phyloP scores from a whole-genome alignment of 2,329 filamentous ascomycete species.

The Hypomyces perniciosus region DNA sequence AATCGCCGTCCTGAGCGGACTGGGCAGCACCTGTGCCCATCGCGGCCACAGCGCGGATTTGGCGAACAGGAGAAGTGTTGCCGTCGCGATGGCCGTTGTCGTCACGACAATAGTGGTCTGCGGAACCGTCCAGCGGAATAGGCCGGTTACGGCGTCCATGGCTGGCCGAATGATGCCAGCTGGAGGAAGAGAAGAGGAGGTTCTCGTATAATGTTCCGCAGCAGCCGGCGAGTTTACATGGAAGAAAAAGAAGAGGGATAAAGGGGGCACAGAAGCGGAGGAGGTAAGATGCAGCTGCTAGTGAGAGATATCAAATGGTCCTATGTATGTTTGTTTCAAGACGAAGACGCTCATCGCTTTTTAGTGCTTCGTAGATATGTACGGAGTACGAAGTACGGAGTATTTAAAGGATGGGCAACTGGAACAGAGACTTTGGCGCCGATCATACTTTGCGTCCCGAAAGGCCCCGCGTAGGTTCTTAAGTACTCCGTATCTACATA shows the following conservation, averaged over 20 bases:
- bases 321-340: no score
- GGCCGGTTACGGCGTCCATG: slow-evolving; percentile 26
- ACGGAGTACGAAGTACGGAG: no score
- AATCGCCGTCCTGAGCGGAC: slow-evolving; percentile 38
- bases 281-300: no score
- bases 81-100: slow-evolving; percentile 37
- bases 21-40: slow-evolving; percentile 34
- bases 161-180: neutral
- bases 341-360: no score
- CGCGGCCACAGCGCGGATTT: slow-evolving; percentile 35
- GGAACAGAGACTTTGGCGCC: no score
- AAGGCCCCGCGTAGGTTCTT: no score
- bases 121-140: slow-evolving; percentile 15
- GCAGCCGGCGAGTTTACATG: neutral
- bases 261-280: neutral
- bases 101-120: slow-evolving; percentile 28
- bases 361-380: no score
- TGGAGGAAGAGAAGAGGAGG: neutral
- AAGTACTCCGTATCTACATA: no score
- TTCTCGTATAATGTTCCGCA: neutral
- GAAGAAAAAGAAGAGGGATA: neutral
- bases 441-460: no score
- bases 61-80: slow-evolving; percentile 32
- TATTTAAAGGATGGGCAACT: no score
- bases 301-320: neutral